A percentile compares a stretch with the other conserved stretches of the same genome.
Conservation (phyloP, 1,284 basidiomycete genomes). For the Trametes hirsuta region DNA sequence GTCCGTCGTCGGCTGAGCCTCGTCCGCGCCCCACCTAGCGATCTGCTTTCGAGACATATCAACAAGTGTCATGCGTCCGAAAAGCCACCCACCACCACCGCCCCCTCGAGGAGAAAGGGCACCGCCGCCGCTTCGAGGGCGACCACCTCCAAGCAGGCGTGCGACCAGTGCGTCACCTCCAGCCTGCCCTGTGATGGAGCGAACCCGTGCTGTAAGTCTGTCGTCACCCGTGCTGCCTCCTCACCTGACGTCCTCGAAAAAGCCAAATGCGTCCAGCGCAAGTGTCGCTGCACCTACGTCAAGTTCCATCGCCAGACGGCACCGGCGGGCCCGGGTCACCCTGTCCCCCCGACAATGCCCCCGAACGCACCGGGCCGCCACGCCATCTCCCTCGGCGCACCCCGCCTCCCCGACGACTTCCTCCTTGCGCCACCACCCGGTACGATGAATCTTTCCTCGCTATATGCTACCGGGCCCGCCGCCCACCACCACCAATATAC, state of each 20-base stretch:
- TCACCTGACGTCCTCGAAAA: constrained; percentile 2
- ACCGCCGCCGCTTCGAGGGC: constrained; percentile 65
- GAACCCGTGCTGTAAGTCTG: constrained; percentile 74
- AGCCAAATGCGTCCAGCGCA: constrained; percentile 82
- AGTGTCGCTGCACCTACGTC: constrained; percentile 80
- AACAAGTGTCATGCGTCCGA: constrained; percentile 88
- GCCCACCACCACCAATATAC: constrained; percentile 19
- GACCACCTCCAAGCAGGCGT: constrained; percentile 79
- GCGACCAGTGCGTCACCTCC: constrained; percentile 85
- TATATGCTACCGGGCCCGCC: constrained; percentile 24
- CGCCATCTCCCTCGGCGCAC: constrained; percentile 29
- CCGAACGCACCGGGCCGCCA: constrained; percentile 23
- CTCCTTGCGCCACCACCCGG: constrained; percentile 28
- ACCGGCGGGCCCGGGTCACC: constrained; percentile 70
- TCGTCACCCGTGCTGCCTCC: neutral
- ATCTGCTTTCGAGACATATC: constrained; percentile 85
- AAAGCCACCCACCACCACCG: constrained; percentile 54
- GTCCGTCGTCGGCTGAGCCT: neutral
- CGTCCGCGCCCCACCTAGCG: constrained; percentile 45
- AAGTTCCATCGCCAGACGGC: constrained; percentile 85
- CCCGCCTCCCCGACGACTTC: constrained; percentile 38
- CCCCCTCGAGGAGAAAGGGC: constrained; percentile 55
- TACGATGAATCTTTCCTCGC: constrained; percentile 25
- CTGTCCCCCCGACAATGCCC: constrained; percentile 32
- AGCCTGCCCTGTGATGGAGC: constrained; percentile 81